A percentile compares a stretch with the other conserved stretches of the same genome.
Evolutionary conservation across 208 protist species (phyloP).

Genomic region (Baffinella frigidus): DNA sequence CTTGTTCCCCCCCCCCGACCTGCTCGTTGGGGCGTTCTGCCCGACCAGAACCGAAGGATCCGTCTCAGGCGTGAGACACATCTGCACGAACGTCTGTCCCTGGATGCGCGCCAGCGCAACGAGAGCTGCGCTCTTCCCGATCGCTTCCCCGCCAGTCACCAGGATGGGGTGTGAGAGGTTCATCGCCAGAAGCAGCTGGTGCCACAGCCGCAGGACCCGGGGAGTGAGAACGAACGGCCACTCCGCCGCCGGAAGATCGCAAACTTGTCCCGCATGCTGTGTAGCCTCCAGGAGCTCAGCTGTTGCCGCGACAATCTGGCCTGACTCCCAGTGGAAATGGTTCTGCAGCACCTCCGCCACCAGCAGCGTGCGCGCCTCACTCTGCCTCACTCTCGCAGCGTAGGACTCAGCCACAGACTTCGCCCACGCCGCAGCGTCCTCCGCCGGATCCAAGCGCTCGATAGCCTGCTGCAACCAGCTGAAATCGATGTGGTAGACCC

Average conservation of each 20-base stretch:
- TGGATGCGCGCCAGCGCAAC: background rate
- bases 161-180: background rate
- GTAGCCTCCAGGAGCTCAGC: no score
- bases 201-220: background rate
- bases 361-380: no score
- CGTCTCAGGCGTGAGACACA: background rate
- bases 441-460: background rate
- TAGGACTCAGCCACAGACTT: background rate
- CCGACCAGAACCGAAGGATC: conserved; percentile 18
- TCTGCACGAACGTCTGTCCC: background rate
- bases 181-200: background rate
- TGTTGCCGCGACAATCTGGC: no score
- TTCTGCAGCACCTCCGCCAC: no score
- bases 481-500: background rate
- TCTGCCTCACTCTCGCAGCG: background rate
- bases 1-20: no score
- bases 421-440: background rate
- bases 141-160: background rate
- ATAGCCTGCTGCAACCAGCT: background rate
- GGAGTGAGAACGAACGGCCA: background rate
- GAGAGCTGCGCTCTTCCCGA: background rate
- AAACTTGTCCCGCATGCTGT: background rate
- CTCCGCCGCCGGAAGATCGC: background rate
- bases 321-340: no score
- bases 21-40: background rate